Conservation (phyloP, 352 stramenopile species). For the Hyaloperonospora brassicae region DNA sequence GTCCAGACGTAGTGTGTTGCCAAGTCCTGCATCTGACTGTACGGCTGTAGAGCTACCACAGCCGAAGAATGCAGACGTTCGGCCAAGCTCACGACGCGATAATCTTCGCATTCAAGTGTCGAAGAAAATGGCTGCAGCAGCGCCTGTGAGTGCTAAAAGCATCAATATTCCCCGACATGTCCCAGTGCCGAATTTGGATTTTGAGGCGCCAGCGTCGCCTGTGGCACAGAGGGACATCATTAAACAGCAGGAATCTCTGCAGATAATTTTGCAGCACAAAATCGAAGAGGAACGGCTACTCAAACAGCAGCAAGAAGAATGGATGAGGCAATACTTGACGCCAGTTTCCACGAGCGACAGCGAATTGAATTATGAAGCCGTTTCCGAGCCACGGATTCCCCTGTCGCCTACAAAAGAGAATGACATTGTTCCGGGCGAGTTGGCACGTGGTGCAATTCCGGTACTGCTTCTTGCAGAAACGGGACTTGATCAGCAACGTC, state of each 20-base stretch:
- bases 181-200: constrained; percentile 22
- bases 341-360: constrained; percentile 5
- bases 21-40: constrained; percentile 1
- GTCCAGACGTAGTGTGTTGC: constrained; percentile 9
- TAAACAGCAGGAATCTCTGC: constrained; percentile 48
- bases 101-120: constrained; percentile 69
- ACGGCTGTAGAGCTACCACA: constrained; percentile 7
- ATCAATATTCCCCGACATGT: background rate
- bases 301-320: constrained; percentile 68
- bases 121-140: constrained; percentile 64
- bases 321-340: constrained; percentile 45
- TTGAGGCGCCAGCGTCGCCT: constrained; percentile 47
- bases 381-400: constrained; percentile 11
- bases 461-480: constrained; percentile 41
- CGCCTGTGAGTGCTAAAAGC: constrained; percentile 8
- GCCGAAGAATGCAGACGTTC: constrained; percentile 9
- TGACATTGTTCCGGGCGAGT: constrained; percentile 15
- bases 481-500: constrained; percentile 22
- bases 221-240: constrained; percentile 56
- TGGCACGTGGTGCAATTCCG: constrained; percentile 19
- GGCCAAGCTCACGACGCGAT: constrained; percentile 31
- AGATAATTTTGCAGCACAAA: constrained; percentile 55
- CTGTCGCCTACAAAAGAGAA: constrained; percentile 3
- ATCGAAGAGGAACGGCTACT: constrained; percentile 55
- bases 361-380: constrained; percentile 11